Conservation (phyloP, 2,329 filamentous ascomycete species). For the Microcera coccophila region DNA sequence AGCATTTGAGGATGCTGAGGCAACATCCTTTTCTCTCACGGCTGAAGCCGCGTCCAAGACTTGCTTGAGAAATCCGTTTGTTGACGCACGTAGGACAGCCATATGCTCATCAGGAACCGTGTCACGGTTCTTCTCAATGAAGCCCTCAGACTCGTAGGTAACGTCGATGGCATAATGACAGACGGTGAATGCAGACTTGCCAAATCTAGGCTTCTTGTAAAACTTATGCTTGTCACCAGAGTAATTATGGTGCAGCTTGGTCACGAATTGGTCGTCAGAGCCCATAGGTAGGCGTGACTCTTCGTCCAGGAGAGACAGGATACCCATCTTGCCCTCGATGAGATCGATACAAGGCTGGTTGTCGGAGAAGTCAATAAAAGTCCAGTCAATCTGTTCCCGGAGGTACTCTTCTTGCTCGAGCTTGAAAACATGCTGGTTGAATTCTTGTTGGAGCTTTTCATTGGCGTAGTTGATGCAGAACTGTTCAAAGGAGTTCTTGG, state of each 20-base stretch:
- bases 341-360: conserved; percentile 99
- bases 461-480: conserved; percentile 99
- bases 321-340: conserved; percentile 94
- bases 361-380: conserved; percentile 98
- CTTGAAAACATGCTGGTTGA: conserved; percentile 99
- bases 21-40: conserved; percentile 84
- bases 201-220: conserved; percentile 97
- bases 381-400: conserved; percentile 96
- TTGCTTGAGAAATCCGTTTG: conserved; percentile 77
- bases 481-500: conserved; percentile 99
- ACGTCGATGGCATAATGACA: conserved; percentile 98
- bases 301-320: conserved; percentile 88
- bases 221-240: conserved; percentile 87
- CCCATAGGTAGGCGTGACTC: conserved; percentile 96
- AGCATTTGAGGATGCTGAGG: conserved; percentile 61
- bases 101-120: conserved; percentile 98
- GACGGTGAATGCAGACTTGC: conserved; percentile 95
- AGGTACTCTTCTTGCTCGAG: conserved; percentile 98
- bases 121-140: conserved; percentile 99
- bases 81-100: conserved; percentile 80
- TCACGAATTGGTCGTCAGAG: conserved; percentile 94
- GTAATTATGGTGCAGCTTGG: conserved; percentile 92
- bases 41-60: conserved; percentile 81
- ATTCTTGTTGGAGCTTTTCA: conserved; percentile 97
- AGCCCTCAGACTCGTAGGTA: conserved; percentile 97